Conservation (phyloP, 1,284 basidiomycete species). For the Clitocybe nebularis region DNA sequence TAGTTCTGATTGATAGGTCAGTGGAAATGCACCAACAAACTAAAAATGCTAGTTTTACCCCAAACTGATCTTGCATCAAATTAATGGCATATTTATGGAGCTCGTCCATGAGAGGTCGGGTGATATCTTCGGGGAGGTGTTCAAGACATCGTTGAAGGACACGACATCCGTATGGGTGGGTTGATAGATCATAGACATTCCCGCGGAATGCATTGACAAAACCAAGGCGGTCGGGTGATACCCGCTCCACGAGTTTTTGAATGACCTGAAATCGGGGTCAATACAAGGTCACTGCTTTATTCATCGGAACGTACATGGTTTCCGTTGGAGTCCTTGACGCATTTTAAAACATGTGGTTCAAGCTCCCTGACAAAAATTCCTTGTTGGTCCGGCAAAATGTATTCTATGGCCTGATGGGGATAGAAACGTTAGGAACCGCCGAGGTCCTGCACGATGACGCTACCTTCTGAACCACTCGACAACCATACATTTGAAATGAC, state of each 20-base stretch:
- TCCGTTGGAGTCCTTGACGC: slow-evolving; percentile 91
- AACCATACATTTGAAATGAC: slow-evolving; percentile 94
- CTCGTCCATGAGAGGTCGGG: slow-evolving; percentile 79
- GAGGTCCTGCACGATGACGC: background rate
- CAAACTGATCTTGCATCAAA: slow-evolving; percentile 87
- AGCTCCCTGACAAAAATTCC: slow-evolving; percentile 75
- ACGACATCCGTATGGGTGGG: slow-evolving; percentile 92
- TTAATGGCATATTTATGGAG: slow-evolving; percentile 69
- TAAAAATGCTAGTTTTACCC: slow-evolving; percentile 46
- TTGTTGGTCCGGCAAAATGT: slow-evolving; percentile 76
- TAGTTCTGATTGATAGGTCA: slow-evolving; percentile 65
- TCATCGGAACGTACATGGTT: slow-evolving; percentile 93
- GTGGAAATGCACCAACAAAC: slow-evolving; percentile 5
- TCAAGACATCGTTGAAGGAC: slow-evolving; percentile 94
- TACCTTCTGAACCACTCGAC: slow-evolving; percentile 88
- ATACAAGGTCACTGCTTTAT: no score
- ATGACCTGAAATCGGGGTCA: slow-evolving; percentile 49
- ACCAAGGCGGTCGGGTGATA: slow-evolving; percentile 69
- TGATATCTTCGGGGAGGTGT: slow-evolving; percentile 69
- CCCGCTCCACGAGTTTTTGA: slow-evolving; percentile 83
- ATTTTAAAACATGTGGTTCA: slow-evolving; percentile 78
- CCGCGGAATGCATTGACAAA: slow-evolving; percentile 81
- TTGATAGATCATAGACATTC: slow-evolving; percentile 81
- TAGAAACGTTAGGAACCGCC: slow-evolving; percentile 5
- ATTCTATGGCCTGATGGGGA: slow-evolving; percentile 73